These are phyloP conservation scores for Paramecium pentaurelia DNA, from an alignment of 73 alveolate genomes.

Conservation along the genomic window DNA sequence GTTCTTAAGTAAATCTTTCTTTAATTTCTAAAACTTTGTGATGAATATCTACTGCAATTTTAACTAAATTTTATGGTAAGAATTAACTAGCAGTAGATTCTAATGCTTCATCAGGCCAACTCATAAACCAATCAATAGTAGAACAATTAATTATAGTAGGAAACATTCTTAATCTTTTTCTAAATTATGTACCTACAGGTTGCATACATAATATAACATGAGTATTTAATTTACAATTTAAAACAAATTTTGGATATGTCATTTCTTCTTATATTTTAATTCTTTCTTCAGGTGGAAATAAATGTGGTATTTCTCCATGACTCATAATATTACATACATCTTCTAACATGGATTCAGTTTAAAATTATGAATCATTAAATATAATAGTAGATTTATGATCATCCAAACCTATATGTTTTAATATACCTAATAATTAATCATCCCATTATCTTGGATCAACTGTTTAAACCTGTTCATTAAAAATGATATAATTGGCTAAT, in stretches of 20 bases:
- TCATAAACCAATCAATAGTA: constrained; percentile 71
- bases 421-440: neutral
- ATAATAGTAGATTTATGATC: neutral
- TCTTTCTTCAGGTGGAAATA: constrained; percentile 62
- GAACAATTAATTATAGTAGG: constrained; percentile 72
- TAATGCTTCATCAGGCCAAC: constrained; percentile 75
- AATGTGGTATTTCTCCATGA: constrained; percentile 61
- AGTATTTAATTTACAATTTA: constrained; percentile 54
- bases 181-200: constrained; percentile 67
- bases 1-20: constrained; percentile 84
- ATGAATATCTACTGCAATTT: constrained; percentile 98
- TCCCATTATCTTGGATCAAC: constrained; percentile 39
- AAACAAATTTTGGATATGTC: constrained; percentile 54
- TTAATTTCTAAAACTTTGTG: constrained; percentile 87
- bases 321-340: constrained; percentile 58
- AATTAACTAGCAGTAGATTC: constrained; percentile 57
- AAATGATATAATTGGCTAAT: constrained; percentile 71
- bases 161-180: constrained; percentile 65
- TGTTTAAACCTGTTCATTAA: constrained; percentile 1
- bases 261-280: constrained; percentile 60
- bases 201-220: constrained; percentile 67
- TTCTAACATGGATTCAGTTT: constrained; percentile 33
- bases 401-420: constrained; percentile 5
- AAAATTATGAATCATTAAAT: constrained; percentile 11
- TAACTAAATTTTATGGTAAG: constrained; percentile 79